phyloP scores from a whole-genome alignment of 2,329 filamentous ascomycete species.

The Beauveria brongniartii region DNA sequence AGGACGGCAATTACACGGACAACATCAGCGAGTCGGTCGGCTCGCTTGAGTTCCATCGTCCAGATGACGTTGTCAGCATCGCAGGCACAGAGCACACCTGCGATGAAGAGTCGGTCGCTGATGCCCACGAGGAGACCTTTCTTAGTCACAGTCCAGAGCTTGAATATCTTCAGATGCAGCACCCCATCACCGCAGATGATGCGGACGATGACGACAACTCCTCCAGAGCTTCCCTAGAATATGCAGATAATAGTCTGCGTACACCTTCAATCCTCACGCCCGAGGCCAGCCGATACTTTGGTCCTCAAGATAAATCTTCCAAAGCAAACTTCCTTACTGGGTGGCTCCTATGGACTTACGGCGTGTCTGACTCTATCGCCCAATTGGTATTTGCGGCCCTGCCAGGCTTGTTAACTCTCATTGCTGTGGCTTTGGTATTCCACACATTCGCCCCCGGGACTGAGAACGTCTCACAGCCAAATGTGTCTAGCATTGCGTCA shows the following conservation, averaged over 20 bases:
- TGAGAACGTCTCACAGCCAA: neutral
- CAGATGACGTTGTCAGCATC: conserved; percentile 45
- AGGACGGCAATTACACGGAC: conserved; percentile 40
- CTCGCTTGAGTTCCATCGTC: conserved; percentile 39
- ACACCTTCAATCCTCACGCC: conserved; percentile 34
- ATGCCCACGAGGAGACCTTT: conserved; percentile 24
- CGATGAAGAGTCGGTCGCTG: conserved; percentile 32
- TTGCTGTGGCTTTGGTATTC: neutral
- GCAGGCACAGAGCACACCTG: conserved; percentile 40
- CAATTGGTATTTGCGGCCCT: neutral
- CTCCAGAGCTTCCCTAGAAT: conserved; percentile 35
- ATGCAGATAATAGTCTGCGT: conserved; percentile 40
- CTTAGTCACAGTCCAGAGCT: conserved; percentile 5
- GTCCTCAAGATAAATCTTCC: neutral
- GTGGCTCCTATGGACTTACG: neutral
- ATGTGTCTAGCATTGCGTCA: conserved; percentile 14
- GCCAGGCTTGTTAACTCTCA: neutral
- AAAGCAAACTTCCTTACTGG: neutral
- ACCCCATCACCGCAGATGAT: neutral
- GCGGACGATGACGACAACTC: conserved; percentile 15
- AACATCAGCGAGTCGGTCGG: conserved; percentile 41
- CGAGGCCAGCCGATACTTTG: conserved; percentile 20
- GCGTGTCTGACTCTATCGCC: neutral
- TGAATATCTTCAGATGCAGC: neutral
- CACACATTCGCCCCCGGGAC: neutral